phyloP scores from a whole-genome alignment of 805 yeast genomes.

The Metschnikowia gelsemii region DNA sequence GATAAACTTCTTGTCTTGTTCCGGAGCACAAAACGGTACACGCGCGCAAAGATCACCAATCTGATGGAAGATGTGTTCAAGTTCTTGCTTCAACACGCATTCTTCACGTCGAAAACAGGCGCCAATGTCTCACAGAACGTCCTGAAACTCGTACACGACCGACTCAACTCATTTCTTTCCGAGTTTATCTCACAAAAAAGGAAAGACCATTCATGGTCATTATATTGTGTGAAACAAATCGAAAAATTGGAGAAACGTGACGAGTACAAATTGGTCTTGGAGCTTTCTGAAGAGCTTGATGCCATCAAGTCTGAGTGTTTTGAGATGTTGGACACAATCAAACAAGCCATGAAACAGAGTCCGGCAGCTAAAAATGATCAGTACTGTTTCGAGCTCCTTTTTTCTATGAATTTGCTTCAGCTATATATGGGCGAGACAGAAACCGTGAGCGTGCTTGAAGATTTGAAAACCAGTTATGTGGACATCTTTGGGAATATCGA shows the following conservation, averaged over 20 bases:
- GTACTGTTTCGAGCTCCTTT: slow-evolving; percentile 69
- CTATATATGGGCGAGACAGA: slow-evolving; percentile 77
- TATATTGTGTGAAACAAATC: slow-evolving; percentile 44
- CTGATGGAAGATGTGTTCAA: slow-evolving; percentile 39
- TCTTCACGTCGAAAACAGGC: slow-evolving; percentile 29
- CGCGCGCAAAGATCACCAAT: slow-evolving; percentile 9
- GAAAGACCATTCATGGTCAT: slow-evolving; percentile 61
- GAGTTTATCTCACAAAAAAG: slow-evolving; percentile 50
- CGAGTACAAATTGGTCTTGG: slow-evolving; percentile 24
- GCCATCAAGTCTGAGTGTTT: slow-evolving; percentile 50
- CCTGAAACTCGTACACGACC: slow-evolving; percentile 51
- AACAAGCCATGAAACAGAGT: slow-evolving; percentile 21
- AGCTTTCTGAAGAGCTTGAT: slow-evolving; percentile 59
- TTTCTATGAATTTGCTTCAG: slow-evolving; percentile 75
- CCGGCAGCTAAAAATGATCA: slow-evolving; percentile 40
- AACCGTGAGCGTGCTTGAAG: slow-evolving; percentile 70
- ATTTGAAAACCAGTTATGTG: slow-evolving; percentile 61
- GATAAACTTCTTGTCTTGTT: slow-evolving; percentile 58
- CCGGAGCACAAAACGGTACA: slow-evolving; percentile 42
- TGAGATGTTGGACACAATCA: slow-evolving; percentile 39
- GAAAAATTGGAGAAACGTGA: slow-evolving; percentile 26
- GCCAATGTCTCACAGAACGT: slow-evolving; percentile 33
- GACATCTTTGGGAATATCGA: slow-evolving; percentile 33
- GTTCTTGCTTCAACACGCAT: slow-evolving; percentile 41
- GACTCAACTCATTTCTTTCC: slow-evolving; percentile 66